These are phyloP conservation scores for Ascochyta lentis DNA, from an alignment of 2,329 filamentous ascomycete genomes.

Conservation along the genomic window DNA sequence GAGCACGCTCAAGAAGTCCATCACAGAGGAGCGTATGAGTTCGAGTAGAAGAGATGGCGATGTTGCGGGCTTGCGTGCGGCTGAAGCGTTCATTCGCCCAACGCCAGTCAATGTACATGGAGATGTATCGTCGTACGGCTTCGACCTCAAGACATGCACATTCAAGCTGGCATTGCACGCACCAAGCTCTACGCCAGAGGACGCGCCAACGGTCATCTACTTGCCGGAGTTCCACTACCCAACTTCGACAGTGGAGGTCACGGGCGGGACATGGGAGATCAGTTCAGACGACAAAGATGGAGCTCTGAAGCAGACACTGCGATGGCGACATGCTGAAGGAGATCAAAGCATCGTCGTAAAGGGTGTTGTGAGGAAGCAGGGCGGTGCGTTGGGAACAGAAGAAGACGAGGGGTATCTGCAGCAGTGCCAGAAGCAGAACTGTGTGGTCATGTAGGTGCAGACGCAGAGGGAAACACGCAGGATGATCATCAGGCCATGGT, in stretches of 20 bases:
- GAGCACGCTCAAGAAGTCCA: constrained; percentile 73
- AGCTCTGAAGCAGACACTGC: constrained; percentile 74
- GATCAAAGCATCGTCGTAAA: constrained; percentile 79
- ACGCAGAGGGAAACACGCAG: not conserved
- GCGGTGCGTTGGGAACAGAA: constrained; percentile 58
- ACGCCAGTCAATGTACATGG: constrained; percentile 79
- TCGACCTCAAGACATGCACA: constrained; percentile 79
- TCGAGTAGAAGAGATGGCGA: constrained; percentile 34
- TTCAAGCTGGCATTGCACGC: constrained; percentile 77
- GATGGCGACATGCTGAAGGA: constrained; percentile 92
- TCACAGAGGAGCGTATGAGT: constrained; percentile 64
- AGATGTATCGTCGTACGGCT: constrained; percentile 72
- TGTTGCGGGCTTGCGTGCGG: constrained; percentile 75
- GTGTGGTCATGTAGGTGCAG: constrained; percentile 51
- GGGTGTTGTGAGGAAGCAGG: constrained; percentile 70
- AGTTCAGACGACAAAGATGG: constrained; percentile 73
- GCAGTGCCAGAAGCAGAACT: constrained; percentile 56
- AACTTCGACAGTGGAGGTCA: constrained; percentile 74
- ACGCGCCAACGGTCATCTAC: constrained; percentile 79
- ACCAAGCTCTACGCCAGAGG: constrained; percentile 64
- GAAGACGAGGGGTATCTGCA: constrained; percentile 84
- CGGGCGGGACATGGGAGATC: constrained; percentile 89
- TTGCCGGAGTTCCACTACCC: constrained; percentile 94
- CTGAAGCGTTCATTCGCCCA: constrained; percentile 90
- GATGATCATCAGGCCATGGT: constrained; percentile 10